These are phyloP conservation scores for Leptographium flavum DNA, from an alignment of 2,329 filamentous ascomycete species.

Conservation along the genomic window DNA sequence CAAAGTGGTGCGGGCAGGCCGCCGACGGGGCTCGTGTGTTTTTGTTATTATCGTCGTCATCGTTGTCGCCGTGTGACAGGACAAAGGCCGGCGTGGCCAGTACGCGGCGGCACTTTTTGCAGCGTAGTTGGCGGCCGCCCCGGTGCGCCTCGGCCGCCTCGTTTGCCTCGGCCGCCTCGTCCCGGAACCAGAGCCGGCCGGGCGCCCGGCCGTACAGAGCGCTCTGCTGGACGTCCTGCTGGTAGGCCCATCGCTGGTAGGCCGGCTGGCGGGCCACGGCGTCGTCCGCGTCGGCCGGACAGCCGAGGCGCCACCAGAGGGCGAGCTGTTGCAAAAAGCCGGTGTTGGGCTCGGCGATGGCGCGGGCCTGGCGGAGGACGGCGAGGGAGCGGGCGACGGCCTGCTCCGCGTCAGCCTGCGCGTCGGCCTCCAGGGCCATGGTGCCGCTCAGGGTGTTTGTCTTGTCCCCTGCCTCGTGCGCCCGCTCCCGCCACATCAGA, in stretches of 20 bases:
- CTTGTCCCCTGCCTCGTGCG: constrained; percentile 16
- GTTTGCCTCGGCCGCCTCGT: constrained; percentile 40
- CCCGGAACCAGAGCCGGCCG: constrained; percentile 69
- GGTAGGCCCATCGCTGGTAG: constrained; percentile 62
- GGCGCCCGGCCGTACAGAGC: constrained; percentile 67
- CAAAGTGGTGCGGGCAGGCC: constrained; percentile 70
- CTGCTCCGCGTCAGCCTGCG: constrained; percentile 22
- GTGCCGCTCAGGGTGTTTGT: neutral
- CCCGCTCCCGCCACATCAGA: constrained; percentile 54
- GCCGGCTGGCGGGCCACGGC: constrained; percentile 49
- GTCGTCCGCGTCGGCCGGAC: constrained; percentile 43
- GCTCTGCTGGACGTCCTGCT: constrained; percentile 38
- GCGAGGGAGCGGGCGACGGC: constrained; percentile 50
- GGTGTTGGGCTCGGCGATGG: constrained; percentile 74
- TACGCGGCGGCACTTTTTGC: constrained; percentile 75
- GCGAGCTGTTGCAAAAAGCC: constrained; percentile 85
- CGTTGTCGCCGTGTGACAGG: constrained; percentile 51
- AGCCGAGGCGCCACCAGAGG: constrained; percentile 79
- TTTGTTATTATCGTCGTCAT: too few species aligned
- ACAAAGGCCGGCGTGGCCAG: constrained; percentile 47
- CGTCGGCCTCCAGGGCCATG: constrained; percentile 16
- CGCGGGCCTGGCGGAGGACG: constrained; percentile 54
- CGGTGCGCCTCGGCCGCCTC: neutral
- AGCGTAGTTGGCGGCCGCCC: constrained; percentile 50
- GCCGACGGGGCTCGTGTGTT: constrained; percentile 3